A percentile compares a stretch with the other conserved stretches of the same genome.
These are phyloP conservation scores for Aspergillus pseudoviridinutans DNA, from an alignment of 2,329 filamentous ascomycete genomes.

Conservation along the genomic window DNA sequence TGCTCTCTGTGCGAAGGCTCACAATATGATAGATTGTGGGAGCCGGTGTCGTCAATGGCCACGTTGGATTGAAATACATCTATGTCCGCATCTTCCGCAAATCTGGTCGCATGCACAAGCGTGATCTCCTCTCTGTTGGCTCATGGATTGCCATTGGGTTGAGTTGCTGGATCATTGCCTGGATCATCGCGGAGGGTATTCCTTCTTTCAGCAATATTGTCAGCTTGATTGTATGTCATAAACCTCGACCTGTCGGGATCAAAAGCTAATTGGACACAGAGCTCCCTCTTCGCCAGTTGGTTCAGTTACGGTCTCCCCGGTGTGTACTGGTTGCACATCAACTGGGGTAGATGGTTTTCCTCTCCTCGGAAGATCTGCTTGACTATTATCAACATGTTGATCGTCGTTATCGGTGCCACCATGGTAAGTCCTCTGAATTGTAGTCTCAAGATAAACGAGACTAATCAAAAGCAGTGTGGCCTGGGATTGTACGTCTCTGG, in stretches of 20 bases:
- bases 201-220: slow-evolving; percentile 65
- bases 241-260: neutral
- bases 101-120: slow-evolving; percentile 50
- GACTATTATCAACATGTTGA: slow-evolving; percentile 42
- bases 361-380: slow-evolving; percentile 43
- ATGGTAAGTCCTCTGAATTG: slow-evolving; percentile 16
- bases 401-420: slow-evolving; percentile 34
- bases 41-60: slow-evolving; percentile 65
- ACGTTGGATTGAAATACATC: slow-evolving; percentile 62
- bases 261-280: slow-evolving; percentile 22
- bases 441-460: neutral
- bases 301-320: slow-evolving; percentile 53
- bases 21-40: slow-evolving; percentile 52
- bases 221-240: slow-evolving; percentile 48
- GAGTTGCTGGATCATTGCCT: slow-evolving; percentile 57
- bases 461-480: slow-evolving; percentile 22
- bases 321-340: slow-evolving; percentile 47
- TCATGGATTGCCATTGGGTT: slow-evolving; percentile 59
- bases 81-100: slow-evolving; percentile 61
- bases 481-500: slow-evolving; percentile 37
- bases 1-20: neutral
- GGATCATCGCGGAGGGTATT: slow-evolving; percentile 65
- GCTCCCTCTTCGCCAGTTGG: slow-evolving; percentile 61
- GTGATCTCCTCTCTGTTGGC: slow-evolving; percentile 47
- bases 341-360: slow-evolving; percentile 40